Base-by-base conservation (phyloP, 2,329 filamentous ascomycete species). In the Aspergillus sergii region DNA sequence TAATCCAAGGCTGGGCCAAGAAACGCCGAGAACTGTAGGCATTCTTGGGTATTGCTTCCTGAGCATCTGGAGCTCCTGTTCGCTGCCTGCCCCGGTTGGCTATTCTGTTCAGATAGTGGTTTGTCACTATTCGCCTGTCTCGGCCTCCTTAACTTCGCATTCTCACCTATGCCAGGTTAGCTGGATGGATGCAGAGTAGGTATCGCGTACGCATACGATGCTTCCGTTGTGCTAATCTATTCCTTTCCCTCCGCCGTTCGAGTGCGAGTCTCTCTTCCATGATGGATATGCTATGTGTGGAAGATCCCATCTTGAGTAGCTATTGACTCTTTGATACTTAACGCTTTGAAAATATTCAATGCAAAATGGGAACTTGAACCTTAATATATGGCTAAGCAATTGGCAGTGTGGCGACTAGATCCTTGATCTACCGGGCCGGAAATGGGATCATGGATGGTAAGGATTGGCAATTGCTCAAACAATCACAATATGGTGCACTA, bases 151-250 rank as follows among this genome's bases (percentile, higher is more conserved):
- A 21, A 7, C 21, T 39, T 55, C 4, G n/a, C 32, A 21, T 55
- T 55, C 8, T 55, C 51, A 16, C 51, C 51, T 55, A 19, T 55
- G 5, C 8, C 1, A 39, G 4, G 51, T 55, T 55, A 55, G 51
- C 32, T 39, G 14, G 23, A 39, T 7, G 14, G 21, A 1, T 12
- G 10, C 21, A 23, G 32, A 23, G 51, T 21, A 39, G 14, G 30
- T n/a, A 28, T 14, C 8, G 10, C 10, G 5, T 6, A 11, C 5
- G 7, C 30, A 14, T 59, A 59, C 57, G 45, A 32, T 59, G 57
- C 39, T 39, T 59, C 21, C 57, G 57, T 21, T 59, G 57, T 26
- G 57, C 57, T n/a, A 59, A 28, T 10, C 57, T 34, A 23, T 59
- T 59, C 30, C 57, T 30, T 34, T 59, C 57, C n/a, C 57, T 34